Base-by-base conservation (phyloP, 805 yeast genomes). In the Komagataella pastoris region DNA sequence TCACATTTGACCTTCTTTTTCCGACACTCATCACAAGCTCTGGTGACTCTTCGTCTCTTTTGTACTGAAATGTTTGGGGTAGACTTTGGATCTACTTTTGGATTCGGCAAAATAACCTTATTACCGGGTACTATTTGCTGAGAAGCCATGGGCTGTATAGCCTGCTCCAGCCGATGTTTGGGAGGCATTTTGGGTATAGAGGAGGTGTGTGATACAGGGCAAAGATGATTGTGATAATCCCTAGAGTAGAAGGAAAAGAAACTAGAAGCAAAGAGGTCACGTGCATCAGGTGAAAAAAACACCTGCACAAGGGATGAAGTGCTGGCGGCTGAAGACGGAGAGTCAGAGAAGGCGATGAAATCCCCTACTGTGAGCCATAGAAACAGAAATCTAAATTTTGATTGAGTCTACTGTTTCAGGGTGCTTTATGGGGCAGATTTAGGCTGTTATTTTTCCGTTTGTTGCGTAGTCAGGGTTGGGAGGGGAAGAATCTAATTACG, bases 1-100 rank as follows among this genome's bases (percentile, higher is more conserved):
- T 84, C 89, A 65, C 95, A 85, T 61, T 83, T 81, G 55, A 84
- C 87, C 61, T 85, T 85, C 65, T 83, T 84, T 65, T 75, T 77
- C 18, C 91, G 73, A 49, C 93, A 85, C 56, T 77, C 80, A 58
- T 81, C 85, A 60, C 93, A 85, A 2, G 93, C 93, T 51, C 87
- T 67, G 1, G 85, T 77, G 44, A 83, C 90, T 52, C 90, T 67
- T 57, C 79, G 70, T 36, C 87, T 69, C 59, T 81, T 82, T 51
- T 67, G 72, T 12, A 51, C 46, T 54, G 47, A 24, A 21, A 21
- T 24, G 47, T 46, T 46, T 14, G 47, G 47, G 21, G 47, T 30
- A 30, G 40, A 30, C 14, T 30, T 30, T 30, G 40, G 12, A 30
- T 30, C 40, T 5, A 30, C 40, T 30, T 30, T 30, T 30, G 40